Percentiles rank a stretch among this genome's conserved stretches.
These are phyloP conservation scores for Blepharisma stoltei DNA, from an alignment of 73 alveolate genomes.

Conservation along the genomic window DNA sequence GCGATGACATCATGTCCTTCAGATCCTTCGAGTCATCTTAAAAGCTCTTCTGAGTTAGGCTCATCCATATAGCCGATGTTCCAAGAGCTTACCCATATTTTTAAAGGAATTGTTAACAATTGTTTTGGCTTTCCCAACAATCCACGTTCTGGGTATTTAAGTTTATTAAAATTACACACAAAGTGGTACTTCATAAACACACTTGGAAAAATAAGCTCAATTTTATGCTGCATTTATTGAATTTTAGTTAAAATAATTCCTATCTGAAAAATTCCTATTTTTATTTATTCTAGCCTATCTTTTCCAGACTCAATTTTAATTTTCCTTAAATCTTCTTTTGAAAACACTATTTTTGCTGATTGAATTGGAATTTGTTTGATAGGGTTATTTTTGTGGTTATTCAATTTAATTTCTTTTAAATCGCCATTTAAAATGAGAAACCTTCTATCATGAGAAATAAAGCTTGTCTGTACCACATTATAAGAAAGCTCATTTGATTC, in stretches of 20 bases:
- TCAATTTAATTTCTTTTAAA: background rate
- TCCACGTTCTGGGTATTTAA: background rate
- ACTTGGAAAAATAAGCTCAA: background rate
- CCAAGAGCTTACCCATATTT: background rate
- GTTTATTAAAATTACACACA: background rate
- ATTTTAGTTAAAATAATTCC: too few species aligned
- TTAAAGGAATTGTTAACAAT: background rate
- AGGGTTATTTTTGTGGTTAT: background rate
- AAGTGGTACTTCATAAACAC: background rate
- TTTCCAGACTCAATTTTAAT: background rate
- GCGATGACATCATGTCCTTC: background rate
- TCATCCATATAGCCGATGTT: background rate
- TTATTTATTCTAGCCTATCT: too few species aligned
- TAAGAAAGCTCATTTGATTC: background rate
- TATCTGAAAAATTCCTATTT: too few species aligned
- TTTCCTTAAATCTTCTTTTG: background rate
- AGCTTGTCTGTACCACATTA: background rate
- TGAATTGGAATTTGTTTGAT: background rate
- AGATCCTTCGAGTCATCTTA: background rate
- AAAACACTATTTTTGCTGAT: background rate
- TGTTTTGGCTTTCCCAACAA: background rate
- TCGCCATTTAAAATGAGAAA: background rate
- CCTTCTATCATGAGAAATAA: conserved; percentile 1
- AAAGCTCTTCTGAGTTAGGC: background rate
- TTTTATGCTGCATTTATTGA: too few species aligned